Percentiles rank a stretch among this genome's conserved stretches.
Conservation (phyloP, 1,284 basidiomycete genomes). For the Takashimella tepidaria region DNA sequence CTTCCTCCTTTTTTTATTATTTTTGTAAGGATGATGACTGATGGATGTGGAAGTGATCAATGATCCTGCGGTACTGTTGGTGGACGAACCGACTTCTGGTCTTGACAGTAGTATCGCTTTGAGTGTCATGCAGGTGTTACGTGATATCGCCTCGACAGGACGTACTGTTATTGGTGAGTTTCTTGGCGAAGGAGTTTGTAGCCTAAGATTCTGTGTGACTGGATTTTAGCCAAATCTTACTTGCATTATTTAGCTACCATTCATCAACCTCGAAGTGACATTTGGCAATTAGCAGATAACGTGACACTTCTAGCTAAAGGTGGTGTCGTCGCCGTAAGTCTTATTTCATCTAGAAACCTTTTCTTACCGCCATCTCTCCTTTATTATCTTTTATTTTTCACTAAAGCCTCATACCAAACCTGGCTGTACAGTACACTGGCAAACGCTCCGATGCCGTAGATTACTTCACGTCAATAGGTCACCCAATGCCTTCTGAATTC, state of each 20-base stretch:
- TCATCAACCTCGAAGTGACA: constrained; percentile 55
- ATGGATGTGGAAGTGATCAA: constrained; percentile 43
- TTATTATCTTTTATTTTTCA: too few relatives aligned
- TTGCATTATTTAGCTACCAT: constrained; percentile 49
- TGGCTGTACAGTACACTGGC: constrained; percentile 31
- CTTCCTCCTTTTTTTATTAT: too few relatives aligned
- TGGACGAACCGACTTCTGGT: constrained; percentile 51
- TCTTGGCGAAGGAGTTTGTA: neutral
- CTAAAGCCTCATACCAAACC: too few relatives aligned
- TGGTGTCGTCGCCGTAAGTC: constrained; percentile 47
- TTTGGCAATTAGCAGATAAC: constrained; percentile 51
- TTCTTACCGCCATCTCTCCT: too few relatives aligned
- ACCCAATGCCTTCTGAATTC: constrained; percentile 44
- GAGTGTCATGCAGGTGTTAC: constrained; percentile 48
- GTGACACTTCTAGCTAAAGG: constrained; percentile 54
- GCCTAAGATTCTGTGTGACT: neutral
- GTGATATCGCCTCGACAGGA: constrained; percentile 52
- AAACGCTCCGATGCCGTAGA: constrained; percentile 31
- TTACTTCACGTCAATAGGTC: constrained; percentile 41
- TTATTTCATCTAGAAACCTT: neutral
- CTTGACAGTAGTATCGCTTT: constrained; percentile 54
- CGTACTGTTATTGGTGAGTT: constrained; percentile 51
- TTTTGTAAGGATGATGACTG: too few relatives aligned
- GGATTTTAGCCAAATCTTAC: neutral
- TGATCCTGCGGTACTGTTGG: constrained; percentile 51